Evolutionary conservation across 2,329 filamentous ascomycete genomes (phyloP), one percentile per base, ranked within the genome.

Genomic region (Nigrospora oryzae): DNA sequence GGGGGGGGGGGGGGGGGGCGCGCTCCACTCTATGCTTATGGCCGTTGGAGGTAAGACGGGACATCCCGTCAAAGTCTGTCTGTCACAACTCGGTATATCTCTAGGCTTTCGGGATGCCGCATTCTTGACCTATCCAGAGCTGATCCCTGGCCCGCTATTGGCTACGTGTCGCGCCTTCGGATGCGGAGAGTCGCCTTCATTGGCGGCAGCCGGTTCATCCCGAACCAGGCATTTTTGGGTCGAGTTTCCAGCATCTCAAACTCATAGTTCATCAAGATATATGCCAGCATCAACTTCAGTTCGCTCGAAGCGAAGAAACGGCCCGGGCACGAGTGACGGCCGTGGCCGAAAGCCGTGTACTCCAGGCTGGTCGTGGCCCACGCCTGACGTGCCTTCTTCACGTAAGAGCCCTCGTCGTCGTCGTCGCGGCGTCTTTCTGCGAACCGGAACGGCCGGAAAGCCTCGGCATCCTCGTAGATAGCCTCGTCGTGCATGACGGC

Each of bases 391-490:
- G 53, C 49, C 15, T 48, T 32, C 48, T 54, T 40, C 34, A 55
- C 41, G 37, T 54, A 55, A 13, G 50, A 36, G 2, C 14, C 33
- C 10, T 30, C 30, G 5, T 36, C 31, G 4, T 36, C 31, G 4
- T 31, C 14, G 11, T 13, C 35, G 7, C 40, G 33, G 11, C 49
- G 43, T 33, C 46, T 53, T 45, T 54, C 53, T 11, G 50, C 50
- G 17, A 56, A 56, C 34, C 53, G 51, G 41, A 57, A 57, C 13
- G 52, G 53, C 44, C 46, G 44, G 51, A 55, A 54, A 0, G 16
- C 59, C 1, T 56, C 34, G 0, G 75, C 73, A 16, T 78, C 59
- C 0, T 59, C 48, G 53, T 80, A 81, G 23, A 77, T 58, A 0
- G 62, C 52, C 0, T 67, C 64, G 51, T 79, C 53, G 33, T 56